Conservation (phyloP, 2,329 filamentous ascomycete genomes). For the Gaeumannomyces tritici region DNA sequence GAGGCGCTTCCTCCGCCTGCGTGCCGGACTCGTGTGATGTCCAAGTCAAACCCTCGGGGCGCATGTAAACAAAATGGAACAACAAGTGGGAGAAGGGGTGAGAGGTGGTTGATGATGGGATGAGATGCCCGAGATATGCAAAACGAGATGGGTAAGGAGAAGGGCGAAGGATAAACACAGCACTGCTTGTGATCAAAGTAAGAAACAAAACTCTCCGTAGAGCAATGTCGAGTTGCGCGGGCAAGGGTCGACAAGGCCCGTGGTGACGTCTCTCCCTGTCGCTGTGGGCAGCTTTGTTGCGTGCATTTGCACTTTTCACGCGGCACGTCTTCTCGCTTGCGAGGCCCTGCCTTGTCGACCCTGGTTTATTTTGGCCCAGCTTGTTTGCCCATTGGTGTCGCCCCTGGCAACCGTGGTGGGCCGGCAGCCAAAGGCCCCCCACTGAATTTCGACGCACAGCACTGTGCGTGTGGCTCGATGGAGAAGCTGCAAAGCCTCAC, state of each 20-base stretch:
- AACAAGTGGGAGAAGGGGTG: background rate
- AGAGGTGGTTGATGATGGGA: background rate
- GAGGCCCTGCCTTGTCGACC: background rate
- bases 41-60: background rate
- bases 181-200: conserved; percentile 1
- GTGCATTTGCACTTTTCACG: background rate
- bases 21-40: background rate
- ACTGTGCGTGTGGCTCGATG: background rate
- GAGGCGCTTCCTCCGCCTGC: background rate
- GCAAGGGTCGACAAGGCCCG: background rate
- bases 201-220: background rate
- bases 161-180: conserved; percentile 1
- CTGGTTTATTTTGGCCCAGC: background rate
- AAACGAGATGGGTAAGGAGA: background rate
- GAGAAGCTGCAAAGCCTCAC: background rate
- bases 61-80: conserved; percentile 1
- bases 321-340: background rate
- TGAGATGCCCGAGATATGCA: background rate
- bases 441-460: background rate
- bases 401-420: background rate
- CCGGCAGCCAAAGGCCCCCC: background rate
- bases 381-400: background rate
- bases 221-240: background rate
- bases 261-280: background rate
- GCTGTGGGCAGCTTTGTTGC: background rate